These are phyloP conservation scores for Xerocomellus amylosporus DNA, from an alignment of 768 basidiomycete genomes.

Conservation along the genomic window DNA sequence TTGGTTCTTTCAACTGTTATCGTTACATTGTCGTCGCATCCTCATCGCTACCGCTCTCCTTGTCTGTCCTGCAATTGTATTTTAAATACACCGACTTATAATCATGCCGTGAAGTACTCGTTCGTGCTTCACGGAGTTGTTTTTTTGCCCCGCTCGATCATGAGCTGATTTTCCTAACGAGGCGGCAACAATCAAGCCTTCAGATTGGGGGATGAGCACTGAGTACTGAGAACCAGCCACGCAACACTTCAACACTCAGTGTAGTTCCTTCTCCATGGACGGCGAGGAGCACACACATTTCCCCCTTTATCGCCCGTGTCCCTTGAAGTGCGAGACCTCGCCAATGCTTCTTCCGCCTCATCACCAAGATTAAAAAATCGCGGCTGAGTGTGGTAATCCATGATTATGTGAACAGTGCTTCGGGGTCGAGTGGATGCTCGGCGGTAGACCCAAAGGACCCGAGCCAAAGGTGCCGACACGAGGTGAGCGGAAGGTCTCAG, in stretches of 20 bases:
- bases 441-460: slow-evolving; percentile 2
- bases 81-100: slow-evolving; percentile 4
- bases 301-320: slow-evolving; percentile 5
- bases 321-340: slow-evolving; percentile 14
- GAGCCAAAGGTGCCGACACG: slow-evolving; percentile 11
- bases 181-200: slow-evolving; percentile 15
- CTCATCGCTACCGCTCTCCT: slow-evolving; percentile 7
- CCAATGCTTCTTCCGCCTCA: slow-evolving; percentile 3
- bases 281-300: slow-evolving; percentile 1
- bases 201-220: background rate
- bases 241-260: background rate
- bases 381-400: slow-evolving; percentile 6
- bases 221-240: background rate
- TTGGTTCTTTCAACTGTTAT: slow-evolving; percentile 4
- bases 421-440: slow-evolving; percentile 13
- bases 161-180: slow-evolving; percentile 17
- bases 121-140: slow-evolving; percentile 22
- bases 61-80: slow-evolving; percentile 19
- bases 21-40: slow-evolving; percentile 11
- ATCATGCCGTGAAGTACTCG: slow-evolving; percentile 11
- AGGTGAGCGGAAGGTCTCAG: slow-evolving; percentile 10
- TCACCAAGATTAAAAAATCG: slow-evolving; percentile 23
- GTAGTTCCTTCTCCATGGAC: slow-evolving; percentile 4
- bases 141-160: slow-evolving; percentile 6
- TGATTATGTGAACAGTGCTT: slow-evolving; percentile 4